Percentiles rank a stretch among this genome's conserved stretches.
Evolutionary conservation across 192 early-diverging fungal species (phyloP).

Genomic region (Gryganskiella cystojenkinii): DNA sequence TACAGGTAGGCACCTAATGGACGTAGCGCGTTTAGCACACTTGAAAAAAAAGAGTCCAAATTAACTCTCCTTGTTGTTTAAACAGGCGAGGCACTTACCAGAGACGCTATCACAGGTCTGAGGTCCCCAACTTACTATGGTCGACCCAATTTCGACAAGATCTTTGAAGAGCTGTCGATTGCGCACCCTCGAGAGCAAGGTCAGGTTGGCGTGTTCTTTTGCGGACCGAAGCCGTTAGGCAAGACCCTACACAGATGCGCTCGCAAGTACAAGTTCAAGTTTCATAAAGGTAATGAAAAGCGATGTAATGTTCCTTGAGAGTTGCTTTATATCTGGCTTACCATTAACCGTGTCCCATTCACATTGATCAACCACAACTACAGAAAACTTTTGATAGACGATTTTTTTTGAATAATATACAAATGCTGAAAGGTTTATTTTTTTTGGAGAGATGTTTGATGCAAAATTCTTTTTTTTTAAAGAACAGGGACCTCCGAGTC

Average conservation of each 20-base stretch:
- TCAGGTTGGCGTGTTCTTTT: constrained; percentile 91
- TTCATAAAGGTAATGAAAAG: constrained; percentile 43
- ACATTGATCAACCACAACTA: no score
- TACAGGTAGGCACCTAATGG: neutral
- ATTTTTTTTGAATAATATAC: no score
- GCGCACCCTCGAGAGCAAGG: constrained; percentile 70
- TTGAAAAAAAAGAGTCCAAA: neutral
- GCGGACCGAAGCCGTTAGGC: constrained; percentile 80
- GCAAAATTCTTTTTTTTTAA: no score
- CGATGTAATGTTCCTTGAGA: no score
- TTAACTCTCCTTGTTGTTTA: neutral
- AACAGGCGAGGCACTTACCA: constrained; percentile 4
- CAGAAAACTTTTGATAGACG: no score
- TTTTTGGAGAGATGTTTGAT: no score
- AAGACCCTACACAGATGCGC: constrained; percentile 64
- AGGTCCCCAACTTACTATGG: constrained; percentile 82
- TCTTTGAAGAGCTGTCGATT: constrained; percentile 72
- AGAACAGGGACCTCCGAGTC: no score
- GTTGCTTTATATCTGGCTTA: no score
- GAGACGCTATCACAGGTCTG: constrained; percentile 80
- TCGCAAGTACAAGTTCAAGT: constrained; percentile 47
- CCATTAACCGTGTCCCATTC: no score
- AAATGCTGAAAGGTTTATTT: no score
- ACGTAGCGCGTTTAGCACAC: neutral
- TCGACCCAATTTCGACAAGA: constrained; percentile 79